phyloP scores from a whole-genome alignment of 768 basidiomycete genomes.

The Mycena capillaripes region DNA sequence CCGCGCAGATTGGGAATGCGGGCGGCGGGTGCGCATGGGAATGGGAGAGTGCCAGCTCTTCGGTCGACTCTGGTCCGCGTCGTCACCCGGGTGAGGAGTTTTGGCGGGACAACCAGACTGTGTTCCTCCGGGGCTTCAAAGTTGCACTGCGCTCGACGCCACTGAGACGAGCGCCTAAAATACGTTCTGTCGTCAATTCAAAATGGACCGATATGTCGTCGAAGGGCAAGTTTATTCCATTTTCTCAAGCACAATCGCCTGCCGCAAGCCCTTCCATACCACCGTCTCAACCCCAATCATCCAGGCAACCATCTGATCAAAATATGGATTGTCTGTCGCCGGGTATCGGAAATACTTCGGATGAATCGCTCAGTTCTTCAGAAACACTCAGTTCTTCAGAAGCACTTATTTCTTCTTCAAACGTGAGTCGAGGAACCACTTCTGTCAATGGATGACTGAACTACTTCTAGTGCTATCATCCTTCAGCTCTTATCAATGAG shows the following conservation, averaged over 20 bases:
- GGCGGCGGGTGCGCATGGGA: constrained; percentile 16
- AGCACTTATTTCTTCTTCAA: no score
- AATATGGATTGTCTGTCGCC: no score
- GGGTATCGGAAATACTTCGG: neutral
- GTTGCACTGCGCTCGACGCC: constrained; percentile 1
- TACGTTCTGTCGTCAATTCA: neutral
- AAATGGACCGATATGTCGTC: neutral
- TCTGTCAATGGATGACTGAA: neutral
- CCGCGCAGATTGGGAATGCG: neutral
- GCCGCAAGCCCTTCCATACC: no score
- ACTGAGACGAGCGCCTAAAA: neutral
- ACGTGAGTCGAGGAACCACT: neutral
- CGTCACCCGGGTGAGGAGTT: neutral
- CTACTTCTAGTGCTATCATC: neutral
- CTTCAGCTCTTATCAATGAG: neutral
- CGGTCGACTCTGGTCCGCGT: neutral
- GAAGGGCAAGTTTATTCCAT: neutral
- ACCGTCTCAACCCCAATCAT: no score
- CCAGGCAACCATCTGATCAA: no score
- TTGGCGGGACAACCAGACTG: constrained; percentile 25
- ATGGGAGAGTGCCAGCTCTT: constrained; percentile 18
- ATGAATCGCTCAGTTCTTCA: neutral
- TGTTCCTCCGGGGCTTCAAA: constrained; percentile 36
- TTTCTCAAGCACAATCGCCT: no score
- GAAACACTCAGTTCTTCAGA: no score